Evolutionary conservation across 768 basidiomycete genomes (phyloP).

Genomic region (Floccularia luteovirens): DNA sequence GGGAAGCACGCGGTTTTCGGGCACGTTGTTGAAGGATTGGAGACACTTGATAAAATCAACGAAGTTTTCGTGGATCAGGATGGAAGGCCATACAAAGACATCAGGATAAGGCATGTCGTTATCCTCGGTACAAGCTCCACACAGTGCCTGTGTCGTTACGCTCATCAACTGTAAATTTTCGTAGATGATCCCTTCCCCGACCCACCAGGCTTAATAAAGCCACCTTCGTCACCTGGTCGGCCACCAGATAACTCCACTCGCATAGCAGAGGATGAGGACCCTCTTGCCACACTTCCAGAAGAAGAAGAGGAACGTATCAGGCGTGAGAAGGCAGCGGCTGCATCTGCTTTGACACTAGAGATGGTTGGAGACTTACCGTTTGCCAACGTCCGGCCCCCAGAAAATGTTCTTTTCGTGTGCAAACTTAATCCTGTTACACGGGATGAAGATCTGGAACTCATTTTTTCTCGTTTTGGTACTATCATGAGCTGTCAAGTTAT

Average conservation of each 20-base stretch:
- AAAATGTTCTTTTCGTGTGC: slow-evolving; percentile 98
- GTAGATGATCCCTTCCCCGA: slow-evolving; percentile 95
- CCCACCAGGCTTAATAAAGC: slow-evolving; percentile 64
- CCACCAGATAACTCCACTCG: slow-evolving; percentile 84
- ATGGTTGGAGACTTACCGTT: slow-evolving; percentile 99
- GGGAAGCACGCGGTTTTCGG: slow-evolving; percentile 93
- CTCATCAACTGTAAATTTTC: slow-evolving; percentile 3
- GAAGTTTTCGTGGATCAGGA: slow-evolving; percentile 86
- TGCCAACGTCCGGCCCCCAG: slow-evolving; percentile 94
- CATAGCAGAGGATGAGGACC: slow-evolving; percentile 94
- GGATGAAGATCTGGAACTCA: slow-evolving; percentile 94
- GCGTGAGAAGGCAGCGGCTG: slow-evolving; percentile 83
- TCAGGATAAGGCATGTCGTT: slow-evolving; percentile 93
- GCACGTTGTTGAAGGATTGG: slow-evolving; percentile 89
- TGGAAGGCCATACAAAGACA: slow-evolving; percentile 88
- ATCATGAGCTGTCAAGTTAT: slow-evolving; percentile 99
- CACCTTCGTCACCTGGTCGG: slow-evolving; percentile 68
- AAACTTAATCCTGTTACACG: slow-evolving; percentile 94
- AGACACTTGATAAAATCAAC: slow-evolving; percentile 88
- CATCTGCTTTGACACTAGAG: slow-evolving; percentile 93
- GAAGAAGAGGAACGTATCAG: slow-evolving; percentile 78
- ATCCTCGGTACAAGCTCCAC: slow-evolving; percentile 64
- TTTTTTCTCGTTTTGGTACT: slow-evolving; percentile 90
- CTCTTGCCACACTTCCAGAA: slow-evolving; percentile 71
- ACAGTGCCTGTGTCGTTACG: no score